A percentile compares a stretch with the other conserved stretches of the same genome.
Evolutionary conservation across 1,284 basidiomycete genomes (phyloP).

Genomic region (Moesziomyces globuligerus): DNA sequence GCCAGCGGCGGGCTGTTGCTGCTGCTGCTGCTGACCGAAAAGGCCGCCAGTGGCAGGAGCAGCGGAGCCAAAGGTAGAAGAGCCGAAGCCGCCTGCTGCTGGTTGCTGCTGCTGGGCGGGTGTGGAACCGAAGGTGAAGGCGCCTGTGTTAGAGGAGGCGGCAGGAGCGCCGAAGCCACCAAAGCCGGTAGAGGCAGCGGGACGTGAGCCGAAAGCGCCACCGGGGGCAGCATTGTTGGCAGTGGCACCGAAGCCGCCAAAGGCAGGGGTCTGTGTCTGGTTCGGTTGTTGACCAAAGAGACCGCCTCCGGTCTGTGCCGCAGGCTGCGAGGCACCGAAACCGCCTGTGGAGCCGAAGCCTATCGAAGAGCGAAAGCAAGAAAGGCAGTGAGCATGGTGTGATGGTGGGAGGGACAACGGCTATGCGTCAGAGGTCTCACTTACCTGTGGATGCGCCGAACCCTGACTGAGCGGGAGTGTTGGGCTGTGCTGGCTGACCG

Average conservation of each 20-base stretch:
- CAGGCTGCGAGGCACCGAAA: slow-evolving; percentile 52
- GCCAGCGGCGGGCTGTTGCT: slow-evolving; percentile 39
- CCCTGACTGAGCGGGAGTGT: slow-evolving; percentile 57
- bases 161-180: slow-evolving; percentile 53
- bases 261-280: slow-evolving; percentile 50
- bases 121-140: slow-evolving; percentile 50
- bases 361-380: slow-evolving; percentile 1
- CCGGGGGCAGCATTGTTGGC: slow-evolving; percentile 46
- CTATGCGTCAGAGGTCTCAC: no score
- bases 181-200: slow-evolving; percentile 51
- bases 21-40: slow-evolving; percentile 50
- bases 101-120: slow-evolving; percentile 34
- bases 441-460: slow-evolving; percentile 43
- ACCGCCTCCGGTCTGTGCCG: slow-evolving; percentile 57
- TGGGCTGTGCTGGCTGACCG: slow-evolving; percentile 60
- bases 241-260: slow-evolving; percentile 49
- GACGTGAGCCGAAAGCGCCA: slow-evolving; percentile 53
- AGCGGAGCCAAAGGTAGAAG: slow-evolving; percentile 35
- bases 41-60: slow-evolving; percentile 32
- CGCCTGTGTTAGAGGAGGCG: slow-evolving; percentile 23
- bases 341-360: slow-evolving; percentile 46
- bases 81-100: slow-evolving; percentile 43
- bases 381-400: no score
- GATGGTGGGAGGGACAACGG: no score
- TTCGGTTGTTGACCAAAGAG: slow-evolving; percentile 63